These are phyloP conservation scores for Lactarius hengduanensis DNA, from an alignment of 768 basidiomycete species.

Conservation along the genomic window DNA sequence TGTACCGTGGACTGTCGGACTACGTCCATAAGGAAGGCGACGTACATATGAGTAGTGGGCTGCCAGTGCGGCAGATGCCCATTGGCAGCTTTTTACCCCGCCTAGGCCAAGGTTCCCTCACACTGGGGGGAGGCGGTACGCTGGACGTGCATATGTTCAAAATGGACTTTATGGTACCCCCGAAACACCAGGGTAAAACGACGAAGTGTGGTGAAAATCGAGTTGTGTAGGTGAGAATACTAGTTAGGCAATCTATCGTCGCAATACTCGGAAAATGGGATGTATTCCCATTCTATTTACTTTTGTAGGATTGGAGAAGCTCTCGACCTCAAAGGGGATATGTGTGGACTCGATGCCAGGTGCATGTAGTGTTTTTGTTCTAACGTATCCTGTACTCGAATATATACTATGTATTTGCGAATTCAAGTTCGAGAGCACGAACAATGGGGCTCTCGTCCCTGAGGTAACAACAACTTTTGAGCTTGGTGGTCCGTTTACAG, in stretches of 20 bases:
- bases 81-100: not conserved
- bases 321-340: not conserved
- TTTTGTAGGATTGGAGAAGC: not conserved
- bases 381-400: too few species aligned
- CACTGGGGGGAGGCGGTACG: not conserved
- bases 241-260: too few species aligned
- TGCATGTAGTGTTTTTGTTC: too few species aligned
- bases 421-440: too few species aligned
- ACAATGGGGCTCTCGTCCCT: too few species aligned
- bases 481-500: too few species aligned
- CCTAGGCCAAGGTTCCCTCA: not conserved
- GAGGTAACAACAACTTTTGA: too few species aligned
- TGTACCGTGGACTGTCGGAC: constrained; percentile 5
- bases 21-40: not conserved
- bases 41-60: not conserved
- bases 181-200: not conserved
- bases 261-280: not conserved
- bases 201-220: not conserved
- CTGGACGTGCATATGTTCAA: not conserved
- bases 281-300: not conserved
- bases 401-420: too few species aligned
- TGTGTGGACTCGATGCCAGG: too few species aligned
- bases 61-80: not conserved
- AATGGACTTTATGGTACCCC: not conserved
- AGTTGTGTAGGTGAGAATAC: not conserved